Evolutionary conservation across 441 rosid species (phyloP), one percentile per base, ranked within the genome.

Genomic region (Bocquillonia castaneifolia): DNA sequence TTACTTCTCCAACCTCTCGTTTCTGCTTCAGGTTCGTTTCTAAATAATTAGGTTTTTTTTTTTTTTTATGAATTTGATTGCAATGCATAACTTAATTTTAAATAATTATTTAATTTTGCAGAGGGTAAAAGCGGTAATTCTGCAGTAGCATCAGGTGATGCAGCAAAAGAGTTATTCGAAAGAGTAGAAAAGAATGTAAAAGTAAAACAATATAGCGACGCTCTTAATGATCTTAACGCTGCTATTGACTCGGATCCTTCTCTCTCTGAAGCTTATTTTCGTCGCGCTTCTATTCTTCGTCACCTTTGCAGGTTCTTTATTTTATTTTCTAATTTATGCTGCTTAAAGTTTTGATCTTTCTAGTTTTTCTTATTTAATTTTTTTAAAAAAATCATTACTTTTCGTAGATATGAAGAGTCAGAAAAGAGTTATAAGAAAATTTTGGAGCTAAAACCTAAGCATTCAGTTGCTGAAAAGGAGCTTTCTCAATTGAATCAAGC

Each of bases 1-100:
- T 82, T 93, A 40, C 86, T 93, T 69, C 96, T 93, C 47, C 98
- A 91, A 67, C 97, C 98, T 60, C 93, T 93, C 59, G 97, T 93
- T 37, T 91, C 91, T 56, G 91, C 96, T 74, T 74, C 77, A 44
- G 96, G 98, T 87, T 71, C 25, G 72, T 55, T 2, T 4, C 9
- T 7, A 20, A n/a, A n/a, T n/a, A 34, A 14, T 14, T 31, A 20
- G 4, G 15, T 10, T 20, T 51, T 31, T 10, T 8, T 2, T 42
- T 5, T 45, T 28, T 12, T 59, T 45, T 50, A 26, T 54, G 20
- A 65, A 37, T 52, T 53, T 25, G 17, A 22, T 63, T 18, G 4
- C 39, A 5, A 23, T 39, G 54, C 5, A 53, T 51, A 44, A 17
- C 28, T 66, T 23, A 23, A 8, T 14, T 10, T 36, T 42, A 12